phyloP scores from a whole-genome alignment of 495 filamentous ascomycete species.

The Corynascus novoguineensis region DNA sequence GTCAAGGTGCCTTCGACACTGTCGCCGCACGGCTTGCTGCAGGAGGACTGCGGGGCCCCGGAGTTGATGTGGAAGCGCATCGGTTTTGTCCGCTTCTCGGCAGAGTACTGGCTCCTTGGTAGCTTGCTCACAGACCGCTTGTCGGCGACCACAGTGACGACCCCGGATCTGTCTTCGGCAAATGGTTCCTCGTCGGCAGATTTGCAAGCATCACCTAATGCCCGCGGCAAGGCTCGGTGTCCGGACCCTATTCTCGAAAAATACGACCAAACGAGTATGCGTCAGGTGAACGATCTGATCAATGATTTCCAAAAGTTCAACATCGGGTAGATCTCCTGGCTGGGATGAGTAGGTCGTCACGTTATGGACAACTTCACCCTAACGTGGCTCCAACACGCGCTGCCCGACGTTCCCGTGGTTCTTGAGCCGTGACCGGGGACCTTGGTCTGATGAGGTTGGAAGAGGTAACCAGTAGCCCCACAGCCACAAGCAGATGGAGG shows the following conservation, averaged over 20 bases:
- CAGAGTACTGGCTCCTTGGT: constrained; percentile 31
- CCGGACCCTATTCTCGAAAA: constrained; percentile 27
- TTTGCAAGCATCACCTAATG: not conserved
- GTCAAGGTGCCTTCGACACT: constrained; percentile 12
- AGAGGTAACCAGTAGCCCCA: not conserved
- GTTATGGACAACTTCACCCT: not conserved
- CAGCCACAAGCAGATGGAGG: not conserved
- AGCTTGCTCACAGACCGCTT: constrained; percentile 26
- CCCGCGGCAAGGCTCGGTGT: constrained; percentile 10
- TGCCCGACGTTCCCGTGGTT: too few species aligned
- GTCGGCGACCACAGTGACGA: constrained; percentile 1
- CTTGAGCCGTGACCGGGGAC: not conserved
- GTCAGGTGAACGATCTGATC: constrained; percentile 33
- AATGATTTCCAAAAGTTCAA: constrained; percentile 24
- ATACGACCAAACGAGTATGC: constrained; percentile 35
- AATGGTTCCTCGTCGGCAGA: not conserved
- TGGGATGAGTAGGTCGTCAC: not conserved
- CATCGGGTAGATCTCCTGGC: constrained; percentile 12
- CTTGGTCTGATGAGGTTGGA: not conserved
- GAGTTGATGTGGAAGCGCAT: constrained; percentile 27
- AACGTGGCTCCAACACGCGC: not conserved
- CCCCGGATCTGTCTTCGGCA: not conserved
- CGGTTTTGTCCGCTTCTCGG: constrained; percentile 25
- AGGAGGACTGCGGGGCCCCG: constrained; percentile 14
- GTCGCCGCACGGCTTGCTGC: constrained; percentile 19